Base-by-base conservation (phyloP, 306 rosid species). In the Lathyrus aphaca region DNA sequence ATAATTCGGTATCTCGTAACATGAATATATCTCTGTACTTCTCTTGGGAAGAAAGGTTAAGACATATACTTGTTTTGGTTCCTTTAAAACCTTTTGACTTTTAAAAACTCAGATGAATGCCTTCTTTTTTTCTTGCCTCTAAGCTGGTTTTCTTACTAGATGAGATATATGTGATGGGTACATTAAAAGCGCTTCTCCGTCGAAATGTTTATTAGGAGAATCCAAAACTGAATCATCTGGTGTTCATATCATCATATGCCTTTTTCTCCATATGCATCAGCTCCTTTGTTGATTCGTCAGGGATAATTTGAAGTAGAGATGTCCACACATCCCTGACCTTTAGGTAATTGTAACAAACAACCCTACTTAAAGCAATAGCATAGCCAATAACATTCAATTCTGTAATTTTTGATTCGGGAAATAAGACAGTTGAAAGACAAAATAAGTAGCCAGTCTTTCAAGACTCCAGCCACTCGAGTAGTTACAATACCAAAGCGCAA, bases 361-460 rank as follows among this genome's bases (percentile, higher is more conserved):
- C 96, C n/a, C 99, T 97, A 50, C 86, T 74, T 70, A 89, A 71
- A 32, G 99, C 99, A 39, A 94, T 88, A 57, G 92, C 99, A 79
- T 94, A 94, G 81, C 97, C 97, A 71, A 74, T 83, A 63, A 94
- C 82, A 80, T 94, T 94, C 72, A 94, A 69, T 66, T 89, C 94
- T 1, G 96, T 91, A 69, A 94, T 91, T 12, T 84, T 83, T 48
- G 97, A 94, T 84, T 94, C 99, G 0, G 99, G 97, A 84, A 94
- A 94, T 81, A 94, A 66, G 64, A 91, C 88, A 44, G 97, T 91
- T 71, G 99, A 94, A 59, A 94, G 96, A 81, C n/a, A 92, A 85
- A 81, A 94, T 94, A 64, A 94, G 88, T 69, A 91, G 80, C 99
- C 99, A 94, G 85, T 94, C 99, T 79, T 94, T 94, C 75, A 94